Evolutionary conservation across 441 rosid genomes (phyloP), one percentile per base, ranked within the genome.

Genomic region (Populus tomentosa): DNA sequence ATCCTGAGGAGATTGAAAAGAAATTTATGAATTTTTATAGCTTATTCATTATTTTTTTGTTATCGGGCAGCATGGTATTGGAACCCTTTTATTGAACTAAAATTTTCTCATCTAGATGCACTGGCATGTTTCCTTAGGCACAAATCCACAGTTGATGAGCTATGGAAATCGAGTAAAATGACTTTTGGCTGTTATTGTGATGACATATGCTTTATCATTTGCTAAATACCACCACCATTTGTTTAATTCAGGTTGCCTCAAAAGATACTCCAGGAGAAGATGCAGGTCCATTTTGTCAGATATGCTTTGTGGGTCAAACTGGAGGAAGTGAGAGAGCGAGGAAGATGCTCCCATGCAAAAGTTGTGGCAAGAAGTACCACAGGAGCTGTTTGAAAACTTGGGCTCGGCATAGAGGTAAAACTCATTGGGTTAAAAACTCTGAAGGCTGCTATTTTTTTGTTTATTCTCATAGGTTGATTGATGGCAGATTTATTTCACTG

Each of bases 281-380:
- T 78, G 90, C 84, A 71, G 89, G 87, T 53, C 88, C 78, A n/a
- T 84, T 92, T 42, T 95, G 99, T 82, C 92, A 93, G 74, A 90
- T 95, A 87, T 95, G 99, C 86, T 94, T 88, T 80, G 79, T 77
- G 86, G 95, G 98, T 80, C 97, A 91, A 81, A 86, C 79, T 81
- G 97, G 94, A 78, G 92, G 92, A 80, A 90, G 93, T 75, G 96
- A 90, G 86, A 90, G 85, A 82, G 97, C 95, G 20, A 90, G 93
- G 83, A 94, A 76, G 88, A 94, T 94, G 99, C 97, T 91, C 75
- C 86, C 96, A 2, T 93, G 99, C 87, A 89, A 86, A 77, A 89
- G 78, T 75, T 96, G 98, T 87, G 90, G 93, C 84, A 96, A 94
- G 89, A 96, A 91, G 90, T 94, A 92, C 83, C 98, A 96, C 46